Percentiles rank a stretch among this genome's conserved stretches.
Conservation (phyloP, 2,329 filamentous ascomycete species). For the Periconia macrospinosa region DNA sequence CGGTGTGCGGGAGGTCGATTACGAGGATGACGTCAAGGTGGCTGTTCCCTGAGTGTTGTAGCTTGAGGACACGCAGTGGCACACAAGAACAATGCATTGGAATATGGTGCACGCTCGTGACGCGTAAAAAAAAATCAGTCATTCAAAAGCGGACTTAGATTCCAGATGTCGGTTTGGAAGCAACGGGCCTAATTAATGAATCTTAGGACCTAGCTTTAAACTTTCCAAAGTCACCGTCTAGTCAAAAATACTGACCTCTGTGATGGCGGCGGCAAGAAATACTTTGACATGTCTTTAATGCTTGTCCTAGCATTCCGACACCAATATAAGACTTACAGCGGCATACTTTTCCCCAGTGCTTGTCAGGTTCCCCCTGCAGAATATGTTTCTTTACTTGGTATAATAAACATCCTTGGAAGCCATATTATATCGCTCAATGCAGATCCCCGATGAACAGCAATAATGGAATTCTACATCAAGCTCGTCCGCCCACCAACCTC, state of each 20-base stretch:
- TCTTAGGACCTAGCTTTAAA: background rate
- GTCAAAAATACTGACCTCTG: too few species aligned
- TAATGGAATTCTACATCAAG: conserved; percentile 87
- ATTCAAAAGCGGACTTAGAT: background rate
- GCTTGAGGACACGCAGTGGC: background rate
- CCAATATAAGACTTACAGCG: too few species aligned
- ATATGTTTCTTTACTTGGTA: too few species aligned
- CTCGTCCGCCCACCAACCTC: conserved; percentile 92
- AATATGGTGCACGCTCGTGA: conserved; percentile 9
- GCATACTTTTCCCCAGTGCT: too few species aligned
- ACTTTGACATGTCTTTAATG: too few species aligned
- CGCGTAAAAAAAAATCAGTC: background rate
- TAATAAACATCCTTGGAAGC: too few species aligned
- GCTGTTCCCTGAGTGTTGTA: conserved; percentile 56
- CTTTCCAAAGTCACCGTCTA: background rate
- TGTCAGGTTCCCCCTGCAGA: too few species aligned
- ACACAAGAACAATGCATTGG: conserved; percentile 2
- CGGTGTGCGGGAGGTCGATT: conserved; percentile 81
- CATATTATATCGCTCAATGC: too few species aligned
- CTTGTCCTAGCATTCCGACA: too few species aligned
- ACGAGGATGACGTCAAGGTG: conserved; percentile 77
- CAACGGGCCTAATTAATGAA: background rate
- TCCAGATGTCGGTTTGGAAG: background rate
- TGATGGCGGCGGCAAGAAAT: too few species aligned
- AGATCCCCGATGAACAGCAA: too few species aligned